A percentile compares a stretch with the other conserved stretches of the same genome.
phyloP scores from a whole-genome alignment of 495 filamentous ascomycete species.

The Penicillium pulvis region DNA sequence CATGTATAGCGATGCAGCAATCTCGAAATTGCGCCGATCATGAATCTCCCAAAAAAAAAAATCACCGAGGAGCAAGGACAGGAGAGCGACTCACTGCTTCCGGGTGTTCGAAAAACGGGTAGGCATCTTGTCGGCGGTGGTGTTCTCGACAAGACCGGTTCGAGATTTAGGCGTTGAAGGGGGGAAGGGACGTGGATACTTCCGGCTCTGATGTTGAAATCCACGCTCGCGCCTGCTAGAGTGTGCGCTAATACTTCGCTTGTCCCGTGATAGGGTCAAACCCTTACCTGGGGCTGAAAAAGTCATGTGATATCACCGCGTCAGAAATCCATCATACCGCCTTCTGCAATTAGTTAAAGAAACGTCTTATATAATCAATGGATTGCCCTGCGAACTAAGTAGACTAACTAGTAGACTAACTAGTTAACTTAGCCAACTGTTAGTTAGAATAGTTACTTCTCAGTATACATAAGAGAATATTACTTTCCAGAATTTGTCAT shows the following conservation, averaged over 20 bases:
- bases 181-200: conserved; percentile 39
- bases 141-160: conserved; percentile 49
- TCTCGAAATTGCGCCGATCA: conserved; percentile 27
- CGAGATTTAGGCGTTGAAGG: conserved; percentile 47
- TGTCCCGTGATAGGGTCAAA: conserved; percentile 41
- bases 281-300: conserved; percentile 25
- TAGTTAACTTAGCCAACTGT: too few relatives aligned
- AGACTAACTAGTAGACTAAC: too few relatives aligned
- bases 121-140: conserved; percentile 67
- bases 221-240: conserved; percentile 40
- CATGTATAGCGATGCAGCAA: conserved; percentile 7
- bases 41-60: conserved; percentile 17
- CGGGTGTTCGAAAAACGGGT: conserved; percentile 79
- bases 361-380: neutral
- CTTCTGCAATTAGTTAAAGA: too few relatives aligned
- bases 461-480: neutral
- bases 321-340: conserved; percentile 7
- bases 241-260: conserved; percentile 50
- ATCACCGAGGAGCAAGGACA: conserved; percentile 18
- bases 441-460: too few relatives aligned
- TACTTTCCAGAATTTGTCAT: too few relatives aligned
- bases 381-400: neutral
- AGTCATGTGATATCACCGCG: conserved; percentile 5
- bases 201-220: conserved; percentile 46
- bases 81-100: conserved; percentile 68